Evolutionary conservation across 1,284 basidiomycete species (phyloP).

Genomic region (Cryptococcus amylolentus): DNA sequence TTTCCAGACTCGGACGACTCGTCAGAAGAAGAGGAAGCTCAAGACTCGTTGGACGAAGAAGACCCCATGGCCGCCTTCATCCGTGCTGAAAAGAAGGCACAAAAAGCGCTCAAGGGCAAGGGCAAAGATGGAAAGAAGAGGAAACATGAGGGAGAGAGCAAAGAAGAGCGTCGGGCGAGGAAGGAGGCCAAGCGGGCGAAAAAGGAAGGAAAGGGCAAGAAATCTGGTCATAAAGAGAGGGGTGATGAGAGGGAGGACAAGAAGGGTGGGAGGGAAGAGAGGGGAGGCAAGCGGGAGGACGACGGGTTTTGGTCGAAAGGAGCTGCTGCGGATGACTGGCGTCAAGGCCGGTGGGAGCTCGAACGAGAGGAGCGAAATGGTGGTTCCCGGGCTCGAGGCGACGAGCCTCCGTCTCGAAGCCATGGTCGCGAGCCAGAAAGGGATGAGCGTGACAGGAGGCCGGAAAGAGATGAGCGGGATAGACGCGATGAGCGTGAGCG

Average conservation of each 20-base stretch:
- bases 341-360: conserved; percentile 15
- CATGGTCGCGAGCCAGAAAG: conserved; percentile 1
- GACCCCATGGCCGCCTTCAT: conserved; percentile 97
- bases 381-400: neutral
- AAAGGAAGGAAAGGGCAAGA: conserved; percentile 30
- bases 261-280: conserved; percentile 19
- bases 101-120: conserved; percentile 50
- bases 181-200: conserved; percentile 54
- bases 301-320: neutral
- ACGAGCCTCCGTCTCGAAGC: neutral
- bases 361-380: conserved; percentile 9
- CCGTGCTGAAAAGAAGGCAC: conserved; percentile 53
- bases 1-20: conserved; percentile 55
- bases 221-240: conserved; percentile 17
- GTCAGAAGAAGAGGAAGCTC: conserved; percentile 57
- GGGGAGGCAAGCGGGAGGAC: conserved; percentile 10
- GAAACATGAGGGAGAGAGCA: conserved; percentile 67
- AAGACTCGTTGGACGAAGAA: conserved; percentile 79
- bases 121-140: conserved; percentile 66
- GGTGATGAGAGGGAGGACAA: conserved; percentile 6
- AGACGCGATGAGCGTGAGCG: conserved; percentile 1
- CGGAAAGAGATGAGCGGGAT: neutral
- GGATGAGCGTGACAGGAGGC: conserved; percentile 2
- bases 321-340: conserved; percentile 21
- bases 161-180: conserved; percentile 60